These are phyloP conservation scores for Limnanthes douglasii DNA, from an alignment of 345 rosid species.

Conservation along the genomic window DNA sequence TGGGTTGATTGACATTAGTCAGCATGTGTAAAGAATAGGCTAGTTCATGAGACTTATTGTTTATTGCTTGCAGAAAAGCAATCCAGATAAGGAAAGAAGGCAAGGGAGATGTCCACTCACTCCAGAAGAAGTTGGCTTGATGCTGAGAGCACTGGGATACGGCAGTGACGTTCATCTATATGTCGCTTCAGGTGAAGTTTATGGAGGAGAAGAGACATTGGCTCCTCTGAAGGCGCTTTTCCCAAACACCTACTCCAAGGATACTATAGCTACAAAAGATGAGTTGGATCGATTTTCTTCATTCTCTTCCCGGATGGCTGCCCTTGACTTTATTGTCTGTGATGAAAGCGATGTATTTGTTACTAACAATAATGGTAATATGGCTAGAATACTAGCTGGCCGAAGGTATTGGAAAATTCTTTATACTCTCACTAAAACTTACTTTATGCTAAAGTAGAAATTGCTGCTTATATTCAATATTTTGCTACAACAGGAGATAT, in stretches of 20 bases:
- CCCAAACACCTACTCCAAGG: constrained; percentile 81
- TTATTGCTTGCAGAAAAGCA: constrained; percentile 30
- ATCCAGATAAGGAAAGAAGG: constrained; percentile 87
- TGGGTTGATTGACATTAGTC: too few species aligned
- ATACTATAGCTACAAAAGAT: constrained; percentile 60
- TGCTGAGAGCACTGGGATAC: constrained; percentile 93
- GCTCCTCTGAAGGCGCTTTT: constrained; percentile 76
- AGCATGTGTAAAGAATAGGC: too few species aligned
- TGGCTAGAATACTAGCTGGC: constrained; percentile 92
- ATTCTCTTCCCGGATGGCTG: constrained; percentile 97
- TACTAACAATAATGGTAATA: constrained; percentile 95
- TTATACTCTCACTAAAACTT: too few species aligned
- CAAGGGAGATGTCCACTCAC: constrained; percentile 98
- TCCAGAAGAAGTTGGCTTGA: constrained; percentile 92
- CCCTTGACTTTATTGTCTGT: constrained; percentile 86
- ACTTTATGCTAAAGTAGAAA: too few species aligned
- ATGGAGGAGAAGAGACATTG: constrained; percentile 70
- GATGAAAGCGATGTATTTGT: constrained; percentile 95
- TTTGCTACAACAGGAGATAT: constrained; percentile 46
- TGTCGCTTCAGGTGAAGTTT: constrained; percentile 97
- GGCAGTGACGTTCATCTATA: constrained; percentile 81
- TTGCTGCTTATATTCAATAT: constrained; percentile 6
- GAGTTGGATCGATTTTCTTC: constrained; percentile 66
- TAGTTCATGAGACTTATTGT: constrained; percentile 1
- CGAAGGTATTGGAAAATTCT: constrained; percentile 49